Conservation (phyloP, 495 filamentous ascomycete species). For the Sporormia fimetaria region DNA sequence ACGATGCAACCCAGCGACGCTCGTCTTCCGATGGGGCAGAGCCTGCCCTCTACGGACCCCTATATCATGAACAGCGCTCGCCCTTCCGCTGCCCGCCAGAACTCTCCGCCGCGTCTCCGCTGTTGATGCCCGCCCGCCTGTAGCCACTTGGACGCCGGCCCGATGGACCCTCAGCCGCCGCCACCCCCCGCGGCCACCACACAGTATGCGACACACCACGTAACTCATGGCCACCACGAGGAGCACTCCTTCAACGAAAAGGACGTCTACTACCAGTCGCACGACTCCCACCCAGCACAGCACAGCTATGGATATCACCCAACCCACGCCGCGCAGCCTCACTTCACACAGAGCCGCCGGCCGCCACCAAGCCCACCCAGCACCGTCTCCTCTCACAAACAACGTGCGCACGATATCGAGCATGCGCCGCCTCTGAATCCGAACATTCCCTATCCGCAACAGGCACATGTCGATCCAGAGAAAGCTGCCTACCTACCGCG, state of each 20-base stretch:
- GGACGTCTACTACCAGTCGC: conserved; percentile 1
- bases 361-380: conserved; percentile 21
- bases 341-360: conserved; percentile 14
- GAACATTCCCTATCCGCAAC: conserved; percentile 9
- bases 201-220: too few species aligned
- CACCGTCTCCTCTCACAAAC: conserved; percentile 17
- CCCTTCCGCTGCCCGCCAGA: too few species aligned
- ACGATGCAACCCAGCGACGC: too few species aligned
- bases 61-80: too few species aligned
- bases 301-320: conserved; percentile 8
- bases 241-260: conserved; percentile 10
- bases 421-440: neutral
- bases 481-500: conserved; percentile 8
- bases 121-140: too few species aligned
- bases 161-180: too few species aligned
- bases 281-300: conserved; percentile 2
- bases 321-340: conserved; percentile 23
- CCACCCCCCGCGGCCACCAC: too few species aligned
- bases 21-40: too few species aligned
- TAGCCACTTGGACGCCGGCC: too few species aligned
- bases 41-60: too few species aligned
- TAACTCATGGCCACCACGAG: too few species aligned
- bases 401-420: conserved; percentile 6
- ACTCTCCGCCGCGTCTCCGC: too few species aligned
- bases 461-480: conserved; percentile 16